A percentile compares a stretch with the other conserved stretches of the same genome.
Evolutionary conservation across 2,329 filamentous ascomycete species (phyloP).

Genomic region (Diaporthe batatas): DNA sequence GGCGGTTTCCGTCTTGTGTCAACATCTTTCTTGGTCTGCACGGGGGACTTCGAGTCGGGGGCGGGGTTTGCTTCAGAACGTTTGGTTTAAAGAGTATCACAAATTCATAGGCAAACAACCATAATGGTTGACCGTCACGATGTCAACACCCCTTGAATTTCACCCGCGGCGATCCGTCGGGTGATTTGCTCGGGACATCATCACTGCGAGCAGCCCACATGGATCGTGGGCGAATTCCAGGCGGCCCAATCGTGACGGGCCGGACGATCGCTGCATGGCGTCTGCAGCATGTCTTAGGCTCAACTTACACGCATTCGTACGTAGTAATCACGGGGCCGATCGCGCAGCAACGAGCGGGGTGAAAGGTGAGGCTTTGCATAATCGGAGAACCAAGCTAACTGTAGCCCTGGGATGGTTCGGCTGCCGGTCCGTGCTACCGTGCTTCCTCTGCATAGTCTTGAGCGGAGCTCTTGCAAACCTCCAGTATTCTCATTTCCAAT

Average conservation of each 20-base stretch:
- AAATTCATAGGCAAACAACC: background rate
- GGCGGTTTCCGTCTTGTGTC: constrained; percentile 37
- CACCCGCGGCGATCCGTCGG: background rate
- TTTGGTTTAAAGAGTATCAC: background rate
- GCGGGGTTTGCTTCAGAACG: background rate
- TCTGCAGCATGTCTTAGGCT: background rate
- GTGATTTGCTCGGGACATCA: constrained; percentile 37
- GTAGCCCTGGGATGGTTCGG: background rate
- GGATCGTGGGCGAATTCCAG: background rate
- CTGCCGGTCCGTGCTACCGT: constrained; percentile 29
- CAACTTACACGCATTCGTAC: background rate
- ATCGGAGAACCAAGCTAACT: constrained; percentile 20
- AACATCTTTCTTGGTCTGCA: constrained; percentile 38
- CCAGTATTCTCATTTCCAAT: too few relatives aligned
- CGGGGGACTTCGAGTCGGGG: background rate
- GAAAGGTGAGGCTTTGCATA: background rate
- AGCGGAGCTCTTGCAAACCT: background rate
- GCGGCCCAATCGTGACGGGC: constrained; percentile 29
- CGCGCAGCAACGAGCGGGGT: constrained; percentile 22
- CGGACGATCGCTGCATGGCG: background rate
- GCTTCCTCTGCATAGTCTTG: background rate
- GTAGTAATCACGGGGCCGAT: background rate
- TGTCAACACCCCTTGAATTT: background rate
- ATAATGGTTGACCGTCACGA: background rate
- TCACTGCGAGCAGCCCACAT: constrained; percentile 31